Conservation (phyloP, 1,139 yeast species). For the Arxiozyma slooffiae region DNA sequence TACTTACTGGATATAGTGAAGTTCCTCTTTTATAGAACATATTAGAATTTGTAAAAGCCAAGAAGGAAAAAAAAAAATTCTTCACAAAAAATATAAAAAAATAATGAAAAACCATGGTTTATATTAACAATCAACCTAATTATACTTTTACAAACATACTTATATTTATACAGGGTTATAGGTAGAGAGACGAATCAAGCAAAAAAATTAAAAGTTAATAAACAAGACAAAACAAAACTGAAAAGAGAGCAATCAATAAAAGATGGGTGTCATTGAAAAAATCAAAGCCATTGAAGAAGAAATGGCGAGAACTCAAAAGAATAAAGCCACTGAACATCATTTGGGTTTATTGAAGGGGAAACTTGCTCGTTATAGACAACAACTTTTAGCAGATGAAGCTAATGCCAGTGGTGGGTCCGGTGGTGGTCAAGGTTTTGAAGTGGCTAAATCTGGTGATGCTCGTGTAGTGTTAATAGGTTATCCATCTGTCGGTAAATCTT, state of each 20-base stretch:
- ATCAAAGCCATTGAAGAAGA: slow-evolving; percentile 88
- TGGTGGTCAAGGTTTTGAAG: slow-evolving; percentile 87
- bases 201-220: background rate
- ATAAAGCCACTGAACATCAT: slow-evolving; percentile 96
- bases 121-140: too few species aligned
- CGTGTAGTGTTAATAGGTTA: slow-evolving; percentile 91
- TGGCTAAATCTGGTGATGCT: slow-evolving; percentile 92
- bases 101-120: too few species aligned
- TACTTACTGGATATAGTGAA: too few species aligned
- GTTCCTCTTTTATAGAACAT: too few species aligned
- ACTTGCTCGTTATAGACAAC: slow-evolving; percentile 87
- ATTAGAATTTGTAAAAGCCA: too few species aligned
- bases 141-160: too few species aligned
- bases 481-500: slow-evolving; percentile 96
- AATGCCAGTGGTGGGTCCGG: slow-evolving; percentile 50
- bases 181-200: background rate
- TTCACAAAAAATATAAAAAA: too few species aligned
- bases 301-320: slow-evolving; percentile 89
- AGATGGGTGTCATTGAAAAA: slow-evolving; percentile 46
- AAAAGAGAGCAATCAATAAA: background rate
- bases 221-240: background rate
- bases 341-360: slow-evolving; percentile 89
- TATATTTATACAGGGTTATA: too few species aligned
- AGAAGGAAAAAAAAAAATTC: too few species aligned
- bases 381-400: slow-evolving; percentile 81